phyloP scores from a whole-genome alignment of 2,329 filamentous ascomycete genomes.

The Fusarium annulatum region DNA sequence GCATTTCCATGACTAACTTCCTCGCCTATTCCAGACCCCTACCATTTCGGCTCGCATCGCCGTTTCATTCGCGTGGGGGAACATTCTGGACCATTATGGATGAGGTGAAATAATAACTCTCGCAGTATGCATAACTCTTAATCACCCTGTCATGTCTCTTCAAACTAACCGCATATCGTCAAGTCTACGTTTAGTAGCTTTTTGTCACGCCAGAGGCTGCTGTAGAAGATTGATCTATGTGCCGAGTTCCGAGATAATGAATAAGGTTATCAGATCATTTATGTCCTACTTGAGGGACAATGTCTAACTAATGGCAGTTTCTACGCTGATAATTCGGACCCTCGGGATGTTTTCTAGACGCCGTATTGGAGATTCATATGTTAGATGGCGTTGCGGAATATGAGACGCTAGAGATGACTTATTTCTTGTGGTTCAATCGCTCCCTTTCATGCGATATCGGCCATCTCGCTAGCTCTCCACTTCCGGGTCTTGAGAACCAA shows the following conservation, averaged over 20 bases:
- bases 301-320: not conserved
- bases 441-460: not conserved
- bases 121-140: not conserved
- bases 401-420: not conserved
- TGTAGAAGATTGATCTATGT: not conserved
- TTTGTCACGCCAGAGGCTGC: not conserved
- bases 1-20: not conserved
- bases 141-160: not conserved
- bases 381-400: not conserved
- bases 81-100: not conserved
- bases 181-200: not conserved
- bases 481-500: not conserved
- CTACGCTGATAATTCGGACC: not conserved
- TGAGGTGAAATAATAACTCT: not conserved
- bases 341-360: not conserved
- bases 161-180: not conserved
- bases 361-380: not conserved
- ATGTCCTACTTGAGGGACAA: not conserved
- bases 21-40: not conserved
- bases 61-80: not conserved
- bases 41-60: not conserved
- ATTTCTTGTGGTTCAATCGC: not conserved
- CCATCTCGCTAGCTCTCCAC: not conserved
- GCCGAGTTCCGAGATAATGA: conserved; percentile 3
- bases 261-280: conserved; percentile 5